Conservation (phyloP, 495 filamentous ascomycete species). For the Penicillium atrosanguineum region DNA sequence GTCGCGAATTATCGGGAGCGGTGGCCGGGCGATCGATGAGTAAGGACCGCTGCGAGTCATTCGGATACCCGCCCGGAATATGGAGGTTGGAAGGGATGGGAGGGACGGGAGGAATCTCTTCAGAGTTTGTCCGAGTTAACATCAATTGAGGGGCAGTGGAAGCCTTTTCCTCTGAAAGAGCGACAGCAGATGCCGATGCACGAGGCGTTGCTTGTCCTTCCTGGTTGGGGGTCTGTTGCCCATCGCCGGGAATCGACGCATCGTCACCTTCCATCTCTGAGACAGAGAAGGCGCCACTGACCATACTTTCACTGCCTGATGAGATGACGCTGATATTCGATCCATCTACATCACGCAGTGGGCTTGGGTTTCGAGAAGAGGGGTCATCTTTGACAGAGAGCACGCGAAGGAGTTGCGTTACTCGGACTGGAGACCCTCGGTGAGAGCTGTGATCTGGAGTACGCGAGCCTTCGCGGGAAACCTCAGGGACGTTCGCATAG, state of each 20-base stretch:
- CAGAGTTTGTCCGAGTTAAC: slow-evolving; percentile 12
- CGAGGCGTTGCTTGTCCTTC: slow-evolving; percentile 38
- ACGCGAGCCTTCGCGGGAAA: slow-evolving; percentile 51
- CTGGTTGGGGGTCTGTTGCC: slow-evolving; percentile 15
- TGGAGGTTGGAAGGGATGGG: slow-evolving; percentile 40
- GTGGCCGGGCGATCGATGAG: slow-evolving; percentile 38
- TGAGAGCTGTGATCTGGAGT: slow-evolving; percentile 54
- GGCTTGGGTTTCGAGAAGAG: slow-evolving; percentile 36
- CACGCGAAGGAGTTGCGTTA: slow-evolving; percentile 82
- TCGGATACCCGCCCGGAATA: slow-evolving; percentile 38
- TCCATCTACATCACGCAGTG: slow-evolving; percentile 35
- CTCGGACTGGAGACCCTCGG: slow-evolving; percentile 67
- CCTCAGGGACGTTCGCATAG: slow-evolving; percentile 42
- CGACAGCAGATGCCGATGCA: slow-evolving; percentile 22
- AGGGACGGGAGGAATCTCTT: slow-evolving; percentile 43
- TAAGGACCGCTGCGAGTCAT: slow-evolving; percentile 37
- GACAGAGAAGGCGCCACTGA: slow-evolving; percentile 37
- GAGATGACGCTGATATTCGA: slow-evolving; percentile 39
- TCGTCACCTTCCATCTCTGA: slow-evolving; percentile 39
- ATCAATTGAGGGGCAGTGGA: slow-evolving; percentile 3
- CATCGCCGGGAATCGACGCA: slow-evolving; percentile 26
- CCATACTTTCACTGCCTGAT: slow-evolving; percentile 47
- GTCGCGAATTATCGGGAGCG: slow-evolving; percentile 28
- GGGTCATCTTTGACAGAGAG: slow-evolving; percentile 51
- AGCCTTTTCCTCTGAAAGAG: slow-evolving; percentile 10